Base-by-base conservation (phyloP, 2,329 filamentous ascomycete genomes). In the Biscogniauxia sp. region DNA sequence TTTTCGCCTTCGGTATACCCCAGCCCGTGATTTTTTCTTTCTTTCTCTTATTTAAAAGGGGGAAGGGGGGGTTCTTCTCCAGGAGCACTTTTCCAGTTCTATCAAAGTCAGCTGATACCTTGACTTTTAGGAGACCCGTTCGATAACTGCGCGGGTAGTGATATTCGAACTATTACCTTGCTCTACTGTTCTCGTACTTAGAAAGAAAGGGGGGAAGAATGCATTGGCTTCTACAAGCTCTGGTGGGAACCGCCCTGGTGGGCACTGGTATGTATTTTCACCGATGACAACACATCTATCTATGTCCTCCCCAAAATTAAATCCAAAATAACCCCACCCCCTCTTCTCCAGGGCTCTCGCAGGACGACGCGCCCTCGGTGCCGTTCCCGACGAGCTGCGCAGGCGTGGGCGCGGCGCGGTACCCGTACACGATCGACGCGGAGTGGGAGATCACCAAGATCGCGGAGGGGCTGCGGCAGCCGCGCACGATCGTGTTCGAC, bases 311-410 rank as follows among this genome's bases (percentile, higher is more conserved):
- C 20, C 49, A 1, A 2, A 3, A 5, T 23, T 52, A 23, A 23
- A 23, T 85, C 82, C 82, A 84, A 85, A 73, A 60, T 60, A 49
- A 20, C 37, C 51, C 23, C 6, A 17, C 37, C 37, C 37, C 37
- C 37, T 23, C 5, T 23, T 23, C 37, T n/a, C 19, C 23, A 68
- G 66, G 56, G 49, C 54, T 68, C 45, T 66, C 66, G n/a, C 66
- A 68, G 56, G 53, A 61, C 19, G 11, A 20, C 28, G 3, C 28
- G 7, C 58, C 55, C 5, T 57, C 56, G 3, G 50, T 61, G 26
- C 67, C 69, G 4, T 71, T 71, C 62, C 69, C 69, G 23, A 63
- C 62, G 26, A 62, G 56, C 53, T 72, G 70, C 61, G 51, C 66
- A 2, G 68, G 69, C 19, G 64, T 72, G 4, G 55, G 60, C 23